These are phyloP conservation scores for Termitomyces titanicus DNA, from an alignment of 768 basidiomycete genomes.

Conservation along the genomic window DNA sequence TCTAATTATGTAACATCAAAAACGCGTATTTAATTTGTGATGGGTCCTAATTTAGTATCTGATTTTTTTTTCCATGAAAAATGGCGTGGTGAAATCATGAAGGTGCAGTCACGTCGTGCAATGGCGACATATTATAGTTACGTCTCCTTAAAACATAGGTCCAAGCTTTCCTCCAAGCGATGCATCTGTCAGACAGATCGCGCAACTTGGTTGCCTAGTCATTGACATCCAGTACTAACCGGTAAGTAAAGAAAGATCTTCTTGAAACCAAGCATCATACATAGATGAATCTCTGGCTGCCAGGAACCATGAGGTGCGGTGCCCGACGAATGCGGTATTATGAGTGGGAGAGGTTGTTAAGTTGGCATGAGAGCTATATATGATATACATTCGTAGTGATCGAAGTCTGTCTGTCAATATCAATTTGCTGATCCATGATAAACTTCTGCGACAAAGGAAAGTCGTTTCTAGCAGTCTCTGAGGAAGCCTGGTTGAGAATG, in stretches of 20 bases:
- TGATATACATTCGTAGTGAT: not conserved
- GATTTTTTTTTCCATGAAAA: conserved; percentile 4
- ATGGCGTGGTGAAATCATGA: not conserved
- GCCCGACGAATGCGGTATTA: not conserved
- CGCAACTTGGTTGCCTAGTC: not conserved
- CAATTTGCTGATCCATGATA: not conserved
- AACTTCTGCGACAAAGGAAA: not conserved
- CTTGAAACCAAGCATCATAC: not conserved
- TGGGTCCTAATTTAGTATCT: not conserved
- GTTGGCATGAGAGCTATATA: not conserved
- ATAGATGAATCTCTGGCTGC: too few relatives aligned
- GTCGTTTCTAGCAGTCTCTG: not conserved
- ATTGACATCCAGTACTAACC: not conserved
- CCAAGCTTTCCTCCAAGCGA: not conserved
- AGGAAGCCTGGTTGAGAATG: not conserved
- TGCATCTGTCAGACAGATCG: too few relatives aligned
- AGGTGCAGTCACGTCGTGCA: not conserved
- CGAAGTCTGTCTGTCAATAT: not conserved
- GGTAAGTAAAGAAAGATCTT: not conserved
- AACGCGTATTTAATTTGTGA: conserved; percentile 1
- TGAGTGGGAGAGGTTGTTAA: not conserved
- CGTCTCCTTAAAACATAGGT: too few relatives aligned
- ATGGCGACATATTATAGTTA: too few relatives aligned
- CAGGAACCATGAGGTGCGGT: not conserved
- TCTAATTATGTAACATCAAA: not conserved